Percentiles rank a stretch among this genome's conserved stretches.
Evolutionary conservation across 495 filamentous ascomycete genomes (phyloP).

Genomic region (Trichoderma erinaceum): DNA sequence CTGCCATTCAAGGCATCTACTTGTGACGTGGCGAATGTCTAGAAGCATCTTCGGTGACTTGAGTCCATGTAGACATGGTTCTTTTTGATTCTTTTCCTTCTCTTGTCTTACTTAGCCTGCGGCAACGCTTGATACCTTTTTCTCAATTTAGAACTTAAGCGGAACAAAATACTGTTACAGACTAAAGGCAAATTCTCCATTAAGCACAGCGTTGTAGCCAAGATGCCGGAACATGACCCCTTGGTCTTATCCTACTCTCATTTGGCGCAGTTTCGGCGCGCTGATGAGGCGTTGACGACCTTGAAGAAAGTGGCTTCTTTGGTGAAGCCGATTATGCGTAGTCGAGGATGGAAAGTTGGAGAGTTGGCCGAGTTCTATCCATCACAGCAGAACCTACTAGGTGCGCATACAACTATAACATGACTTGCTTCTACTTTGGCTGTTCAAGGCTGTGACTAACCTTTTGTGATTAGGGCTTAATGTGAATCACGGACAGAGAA

Average conservation of each 20-base stretch:
- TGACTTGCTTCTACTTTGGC: not conserved
- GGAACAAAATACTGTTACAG: not conserved
- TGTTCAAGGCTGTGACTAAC: not conserved
- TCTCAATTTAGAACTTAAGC: not conserved
- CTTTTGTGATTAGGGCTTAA: conserved; percentile 56
- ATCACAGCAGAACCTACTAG: conserved; percentile 63
- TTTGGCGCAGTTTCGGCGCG: conserved; percentile 61
- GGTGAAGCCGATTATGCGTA: conserved; percentile 94
- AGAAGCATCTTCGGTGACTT: not conserved
- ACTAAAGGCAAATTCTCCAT: not conserved
- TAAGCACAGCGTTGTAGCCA: conserved; percentile 17
- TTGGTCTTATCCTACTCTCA: conserved; percentile 74
- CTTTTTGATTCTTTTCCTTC: not conserved
- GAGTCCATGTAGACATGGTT: not conserved
- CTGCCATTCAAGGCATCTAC: not conserved
- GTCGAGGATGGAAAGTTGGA: conserved; percentile 71
- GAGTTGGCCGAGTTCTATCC: conserved; percentile 84
- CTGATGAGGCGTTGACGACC: conserved; percentile 73
- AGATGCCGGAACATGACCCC: conserved; percentile 61
- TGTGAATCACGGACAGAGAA: conserved; percentile 65
- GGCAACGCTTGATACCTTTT: not conserved
- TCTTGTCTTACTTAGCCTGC: not conserved
- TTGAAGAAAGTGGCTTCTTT: conserved; percentile 80
- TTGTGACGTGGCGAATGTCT: conserved; percentile 6
- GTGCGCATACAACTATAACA: conserved; percentile 30